Evolutionary conservation across 2,329 filamentous ascomycete genomes (phyloP).

Genomic region (Claviceps capensis): DNA sequence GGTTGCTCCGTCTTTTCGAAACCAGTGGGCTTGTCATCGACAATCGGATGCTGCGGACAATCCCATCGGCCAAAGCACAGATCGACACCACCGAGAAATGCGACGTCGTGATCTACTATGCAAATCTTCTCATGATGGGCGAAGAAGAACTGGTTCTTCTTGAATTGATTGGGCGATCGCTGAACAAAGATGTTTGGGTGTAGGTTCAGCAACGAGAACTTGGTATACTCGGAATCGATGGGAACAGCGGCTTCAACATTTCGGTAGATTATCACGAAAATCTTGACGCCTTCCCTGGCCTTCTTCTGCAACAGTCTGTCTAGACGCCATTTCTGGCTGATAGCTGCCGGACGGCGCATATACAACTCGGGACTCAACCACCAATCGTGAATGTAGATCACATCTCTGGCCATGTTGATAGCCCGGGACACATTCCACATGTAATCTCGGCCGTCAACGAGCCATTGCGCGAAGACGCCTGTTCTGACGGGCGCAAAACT

Average conservation of each 20-base stretch:
- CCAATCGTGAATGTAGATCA: slow-evolving; percentile 99
- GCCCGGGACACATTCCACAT: slow-evolving; percentile 99
- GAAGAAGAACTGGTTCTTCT: slow-evolving; percentile 99
- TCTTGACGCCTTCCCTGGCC: slow-evolving; percentile 87
- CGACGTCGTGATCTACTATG: slow-evolving; percentile 88
- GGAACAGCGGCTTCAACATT: slow-evolving; percentile 96
- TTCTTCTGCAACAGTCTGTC: slow-evolving; percentile 89
- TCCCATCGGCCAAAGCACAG: slow-evolving; percentile 97
- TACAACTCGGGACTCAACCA: slow-evolving; percentile 96
- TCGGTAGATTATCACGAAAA: slow-evolving; percentile 94
- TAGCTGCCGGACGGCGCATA: slow-evolving; percentile 81
- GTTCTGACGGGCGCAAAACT: slow-evolving; percentile 86
- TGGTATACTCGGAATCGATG: slow-evolving; percentile 97
- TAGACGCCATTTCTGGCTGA: slow-evolving; percentile 95
- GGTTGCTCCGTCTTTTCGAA: slow-evolving; percentile 67
- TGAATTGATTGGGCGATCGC: slow-evolving; percentile 90
- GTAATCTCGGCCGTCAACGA: slow-evolving; percentile 92
- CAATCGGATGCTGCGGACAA: slow-evolving; percentile 79
- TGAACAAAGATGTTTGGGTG: slow-evolving; percentile 96
- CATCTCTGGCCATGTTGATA: slow-evolving; percentile 92
- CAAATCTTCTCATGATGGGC: slow-evolving; percentile 98
- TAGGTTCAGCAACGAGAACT: slow-evolving; percentile 86
- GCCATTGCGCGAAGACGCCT: slow-evolving; percentile 84
- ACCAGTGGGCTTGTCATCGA: slow-evolving; percentile 88
- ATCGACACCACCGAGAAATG: slow-evolving; percentile 91